Base-by-base conservation (phyloP, 2,329 filamentous ascomycete genomes). In the Colletotrichum tropicale region DNA sequence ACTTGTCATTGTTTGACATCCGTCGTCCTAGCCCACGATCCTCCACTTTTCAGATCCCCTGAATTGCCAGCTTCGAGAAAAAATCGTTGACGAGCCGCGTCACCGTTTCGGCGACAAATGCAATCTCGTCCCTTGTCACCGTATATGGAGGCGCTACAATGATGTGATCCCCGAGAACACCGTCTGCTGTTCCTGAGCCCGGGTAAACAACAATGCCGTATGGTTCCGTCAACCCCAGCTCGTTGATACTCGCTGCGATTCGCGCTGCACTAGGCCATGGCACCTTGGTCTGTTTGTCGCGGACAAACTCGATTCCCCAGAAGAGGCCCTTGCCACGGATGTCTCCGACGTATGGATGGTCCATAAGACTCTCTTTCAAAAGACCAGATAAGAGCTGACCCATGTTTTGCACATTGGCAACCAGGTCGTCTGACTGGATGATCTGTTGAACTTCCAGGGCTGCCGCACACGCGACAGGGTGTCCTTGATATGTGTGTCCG, bases 141-240 rank as follows among this genome's bases (percentile, higher is more conserved):
- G 90, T 95, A 83, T 92, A 95, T 2, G 94, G 89, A 6, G 94
- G 94, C 2, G 93, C 90, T 12, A 96, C 80, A 26, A 95, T 87
- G 58, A 95, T 85, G 82, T 95, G 93, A 80, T 96, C 94, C 10
- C 94, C 93, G 2, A 81, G 80, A 3, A 89, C 86, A 64, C 94
- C 88, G 78, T 89, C 91, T 0, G 86, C 89, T 0, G 91, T 91
- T 2, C 93, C 93, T 1, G 85, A 84, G 0, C 92, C 92, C 2
- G 91, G 91, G 80, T 95, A 95, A 4, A 95, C 80, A 9, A 84
- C 82, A n/a, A 89, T 79, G 1, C 82, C 81, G 62, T 86, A 84
- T 8, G 78, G 55, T 10, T 80, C 66, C 2, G 66, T 74, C 68
- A 86, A 66, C n/a, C 70, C 60, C 18, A 74, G 64, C 12, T 80